These are phyloP conservation scores for Triticum turgidum DNA, from an alignment of 176 grass and related monocot species.

Conservation along the genomic window DNA sequence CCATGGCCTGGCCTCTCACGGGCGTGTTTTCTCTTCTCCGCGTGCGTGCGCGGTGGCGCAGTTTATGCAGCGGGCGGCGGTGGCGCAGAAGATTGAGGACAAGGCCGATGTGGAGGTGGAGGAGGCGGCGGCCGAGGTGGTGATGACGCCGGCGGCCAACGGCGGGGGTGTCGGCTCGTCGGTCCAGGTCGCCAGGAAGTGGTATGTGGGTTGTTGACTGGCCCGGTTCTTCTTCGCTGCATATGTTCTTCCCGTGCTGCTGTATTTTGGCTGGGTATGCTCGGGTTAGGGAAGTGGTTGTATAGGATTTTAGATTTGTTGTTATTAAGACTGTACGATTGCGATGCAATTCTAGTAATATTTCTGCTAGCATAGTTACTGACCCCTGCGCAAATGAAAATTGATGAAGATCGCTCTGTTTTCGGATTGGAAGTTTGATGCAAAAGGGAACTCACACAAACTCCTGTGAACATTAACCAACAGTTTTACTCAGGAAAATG, in stretches of 20 bases:
- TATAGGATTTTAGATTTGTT: background rate
- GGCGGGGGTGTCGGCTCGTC: background rate
- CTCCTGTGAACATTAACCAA: background rate
- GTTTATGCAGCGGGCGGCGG: conserved; percentile 91
- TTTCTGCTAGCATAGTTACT: background rate
- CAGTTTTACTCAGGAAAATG: background rate
- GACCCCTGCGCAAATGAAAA: background rate
- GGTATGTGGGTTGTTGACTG: background rate
- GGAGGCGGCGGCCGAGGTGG: background rate
- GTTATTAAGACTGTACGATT: background rate
- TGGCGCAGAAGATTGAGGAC: conserved; percentile 42
- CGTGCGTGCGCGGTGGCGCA: conserved; percentile 11
- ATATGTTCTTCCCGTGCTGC: background rate
- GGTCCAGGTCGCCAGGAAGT: conserved; percentile 40
- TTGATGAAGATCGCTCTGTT: background rate
- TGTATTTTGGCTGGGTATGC: background rate
- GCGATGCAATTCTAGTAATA: background rate
- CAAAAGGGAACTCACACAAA: background rate
- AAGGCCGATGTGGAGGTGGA: conserved; percentile 43
- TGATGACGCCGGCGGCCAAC: background rate
- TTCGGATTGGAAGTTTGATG: background rate
- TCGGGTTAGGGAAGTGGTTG: background rate
- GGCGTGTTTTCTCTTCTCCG: background rate
- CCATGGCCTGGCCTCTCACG: background rate
- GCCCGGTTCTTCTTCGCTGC: background rate